Conservation (phyloP, 1,284 basidiomycete genomes). For the Ganoderma lingzhi region DNA sequence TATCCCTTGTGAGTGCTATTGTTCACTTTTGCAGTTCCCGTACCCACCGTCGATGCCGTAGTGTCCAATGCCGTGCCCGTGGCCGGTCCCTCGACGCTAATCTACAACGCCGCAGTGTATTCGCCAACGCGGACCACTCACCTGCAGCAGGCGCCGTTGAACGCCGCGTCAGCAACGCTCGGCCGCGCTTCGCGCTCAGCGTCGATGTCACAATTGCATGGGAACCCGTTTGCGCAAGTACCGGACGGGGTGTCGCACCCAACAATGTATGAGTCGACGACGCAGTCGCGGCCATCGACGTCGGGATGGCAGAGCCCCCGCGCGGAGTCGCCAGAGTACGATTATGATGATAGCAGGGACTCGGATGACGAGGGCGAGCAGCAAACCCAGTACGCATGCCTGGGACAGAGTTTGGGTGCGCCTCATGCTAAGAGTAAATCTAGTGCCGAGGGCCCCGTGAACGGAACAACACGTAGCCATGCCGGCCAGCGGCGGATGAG, state of each 20-base stretch:
- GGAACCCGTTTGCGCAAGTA: conserved; percentile 55
- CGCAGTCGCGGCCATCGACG: conserved; percentile 42
- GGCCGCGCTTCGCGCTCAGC: conserved; percentile 68
- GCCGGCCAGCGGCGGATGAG: conserved; percentile 39
- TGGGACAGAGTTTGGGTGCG: conserved; percentile 21
- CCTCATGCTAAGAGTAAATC: conserved; percentile 32
- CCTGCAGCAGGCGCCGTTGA: conserved; percentile 32
- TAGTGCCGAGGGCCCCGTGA: conserved; percentile 33
- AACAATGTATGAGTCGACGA: conserved; percentile 37
- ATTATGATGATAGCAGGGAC: conserved; percentile 52
- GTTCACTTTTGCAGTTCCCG: conserved; percentile 44
- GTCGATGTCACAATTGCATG: conserved; percentile 58
- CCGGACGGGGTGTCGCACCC: conserved; percentile 39
- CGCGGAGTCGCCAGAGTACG: conserved; percentile 44
- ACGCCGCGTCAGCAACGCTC: conserved; percentile 48
- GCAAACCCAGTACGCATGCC: conserved; percentile 32
- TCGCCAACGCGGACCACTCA: conserved; percentile 32
- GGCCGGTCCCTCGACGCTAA: conserved; percentile 26
- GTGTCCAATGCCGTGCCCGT: conserved; percentile 37
- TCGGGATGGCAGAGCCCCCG: conserved; percentile 41
- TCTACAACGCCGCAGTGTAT: conserved; percentile 26
- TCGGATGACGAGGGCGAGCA: conserved; percentile 46
- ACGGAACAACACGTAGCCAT: conserved; percentile 36
- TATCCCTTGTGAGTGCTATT: conserved; percentile 33
- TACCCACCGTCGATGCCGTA: conserved; percentile 32